Evolutionary conservation across 2,329 filamentous ascomycete species (phyloP).

Genomic region (Colletotrichum sp.): DNA sequence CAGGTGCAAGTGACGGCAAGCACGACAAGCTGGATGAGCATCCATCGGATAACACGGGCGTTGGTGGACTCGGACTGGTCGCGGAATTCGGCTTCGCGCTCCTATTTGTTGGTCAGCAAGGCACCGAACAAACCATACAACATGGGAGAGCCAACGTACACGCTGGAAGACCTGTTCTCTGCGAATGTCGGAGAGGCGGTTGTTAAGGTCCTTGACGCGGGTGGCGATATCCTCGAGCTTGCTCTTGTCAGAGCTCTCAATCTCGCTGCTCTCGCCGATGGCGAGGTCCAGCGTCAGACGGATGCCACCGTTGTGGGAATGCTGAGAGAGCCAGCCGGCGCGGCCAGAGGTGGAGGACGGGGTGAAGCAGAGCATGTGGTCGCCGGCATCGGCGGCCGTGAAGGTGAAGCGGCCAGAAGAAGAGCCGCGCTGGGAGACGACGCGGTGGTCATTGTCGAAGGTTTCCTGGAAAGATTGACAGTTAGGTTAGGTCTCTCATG

Average conservation of each 20-base stretch:
- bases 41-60: conserved; percentile 90
- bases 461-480: conserved; percentile 66
- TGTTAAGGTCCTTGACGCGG: conserved; percentile 89
- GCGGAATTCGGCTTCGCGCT: conserved; percentile 96
- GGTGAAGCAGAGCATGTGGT: conserved; percentile 95
- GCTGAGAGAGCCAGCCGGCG: conserved; percentile 73
- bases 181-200: conserved; percentile 84
- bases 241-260: conserved; percentile 91
- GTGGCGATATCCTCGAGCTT: conserved; percentile 90
- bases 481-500: conserved; percentile 8
- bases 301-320: conserved; percentile 74
- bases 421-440: conserved; percentile 84
- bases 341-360: conserved; percentile 76
- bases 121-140: neutral
- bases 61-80: conserved; percentile 97
- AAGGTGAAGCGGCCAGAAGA: conserved; percentile 90
- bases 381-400: conserved; percentile 90
- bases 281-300: conserved; percentile 87
- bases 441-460: conserved; percentile 97
- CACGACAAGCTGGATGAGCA: conserved; percentile 85
- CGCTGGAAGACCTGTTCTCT: conserved; percentile 96
- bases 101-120: conserved; percentile 54
- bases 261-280: conserved; percentile 92
- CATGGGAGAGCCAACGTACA: conserved; percentile 50
- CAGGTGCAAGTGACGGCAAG: conserved; percentile 90